A percentile compares a stretch with the other conserved stretches of the same genome.
These are phyloP conservation scores for Alternaria novae-zelandiae DNA, from an alignment of 2,329 filamentous ascomycete genomes.

Conservation along the genomic window DNA sequence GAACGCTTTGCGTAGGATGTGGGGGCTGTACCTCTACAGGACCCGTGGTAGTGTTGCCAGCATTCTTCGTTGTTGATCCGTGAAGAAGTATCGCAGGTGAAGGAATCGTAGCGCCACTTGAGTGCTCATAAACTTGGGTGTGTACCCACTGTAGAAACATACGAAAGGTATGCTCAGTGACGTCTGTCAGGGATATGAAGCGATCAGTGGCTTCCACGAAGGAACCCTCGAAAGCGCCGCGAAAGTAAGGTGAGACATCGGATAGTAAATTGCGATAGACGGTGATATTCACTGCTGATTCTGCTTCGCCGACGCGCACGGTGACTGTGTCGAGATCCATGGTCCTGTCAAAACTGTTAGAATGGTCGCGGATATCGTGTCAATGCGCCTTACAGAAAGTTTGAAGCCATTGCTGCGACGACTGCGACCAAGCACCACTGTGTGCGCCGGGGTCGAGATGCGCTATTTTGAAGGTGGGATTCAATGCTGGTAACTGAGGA, in stretches of 20 bases:
- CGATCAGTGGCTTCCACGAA: neutral
- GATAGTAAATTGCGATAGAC: neutral
- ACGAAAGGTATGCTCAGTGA: neutral
- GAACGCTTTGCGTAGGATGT: neutral
- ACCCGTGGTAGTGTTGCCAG: neutral
- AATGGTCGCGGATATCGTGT: no score
- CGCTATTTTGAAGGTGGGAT: neutral
- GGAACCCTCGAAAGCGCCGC: neutral
- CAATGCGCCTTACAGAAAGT: neutral
- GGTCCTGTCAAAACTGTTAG: neutral
- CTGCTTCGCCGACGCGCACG: neutral
- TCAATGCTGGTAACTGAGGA: neutral
- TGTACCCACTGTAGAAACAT: neutral
- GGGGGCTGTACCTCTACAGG: neutral
- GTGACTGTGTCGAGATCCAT: neutral
- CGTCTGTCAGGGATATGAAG: neutral
- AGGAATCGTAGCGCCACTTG: neutral
- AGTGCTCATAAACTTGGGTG: rapidly evolving
- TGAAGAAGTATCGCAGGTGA: neutral
- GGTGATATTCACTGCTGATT: neutral
- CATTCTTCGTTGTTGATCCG: no score
- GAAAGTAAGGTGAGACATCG: neutral
- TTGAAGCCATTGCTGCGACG: rapidly evolving
- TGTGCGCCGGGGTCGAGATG: no score
- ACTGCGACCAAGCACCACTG: neutral